Base-by-base conservation (phyloP, 2,329 filamentous ascomycete species). In the Pseudopithomyces maydicus region DNA sequence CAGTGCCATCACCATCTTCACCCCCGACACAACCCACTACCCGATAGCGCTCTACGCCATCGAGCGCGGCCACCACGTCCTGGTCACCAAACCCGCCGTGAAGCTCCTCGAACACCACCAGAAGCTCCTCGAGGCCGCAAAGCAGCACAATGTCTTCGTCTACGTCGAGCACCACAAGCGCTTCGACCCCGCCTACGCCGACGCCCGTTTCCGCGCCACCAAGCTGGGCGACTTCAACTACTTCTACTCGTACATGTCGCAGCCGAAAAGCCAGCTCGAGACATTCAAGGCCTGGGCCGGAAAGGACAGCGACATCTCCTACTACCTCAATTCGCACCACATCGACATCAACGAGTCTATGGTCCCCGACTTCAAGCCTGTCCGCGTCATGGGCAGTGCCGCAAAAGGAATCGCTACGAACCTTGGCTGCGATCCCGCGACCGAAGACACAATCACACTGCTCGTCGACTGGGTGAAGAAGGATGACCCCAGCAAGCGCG, bases 151-250 rank as follows among this genome's bases (percentile, higher is more conserved):
- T 63, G 92, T 97, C 56, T 94, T 93, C 74, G 92, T 97, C 63
- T 97, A 91, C 80, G 84, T 97, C 68, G 93, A 97, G 83, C 93
- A 97, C 80, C 93, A 97, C 85, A 97, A 97, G 82, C 91, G 94
- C 56, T 97, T 89, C 79, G 93, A 97, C 75, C 93, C 93, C 1
- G 92, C 92, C 20, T 97, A 97, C 80, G 87, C 91, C 14, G 93
- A 97, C 75, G 94, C 94, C 14, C 86, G 88, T 48, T 88, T 88
- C 79, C 88, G 89, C 67, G 91, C 91, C 14, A 80, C 86, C 71
- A 87, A 82, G 52, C 82, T 97, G 7, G 93, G 93, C 63, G 92
- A 97, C 79, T 97, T 97, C 86, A 97, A 96, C 82, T 97, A 97
- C 83, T 97, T 96, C 76, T 97, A 97, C 84, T 90, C 86, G 68